Conservation (phyloP, 495 filamentous ascomycete species). For the Bacidia rubella region DNA sequence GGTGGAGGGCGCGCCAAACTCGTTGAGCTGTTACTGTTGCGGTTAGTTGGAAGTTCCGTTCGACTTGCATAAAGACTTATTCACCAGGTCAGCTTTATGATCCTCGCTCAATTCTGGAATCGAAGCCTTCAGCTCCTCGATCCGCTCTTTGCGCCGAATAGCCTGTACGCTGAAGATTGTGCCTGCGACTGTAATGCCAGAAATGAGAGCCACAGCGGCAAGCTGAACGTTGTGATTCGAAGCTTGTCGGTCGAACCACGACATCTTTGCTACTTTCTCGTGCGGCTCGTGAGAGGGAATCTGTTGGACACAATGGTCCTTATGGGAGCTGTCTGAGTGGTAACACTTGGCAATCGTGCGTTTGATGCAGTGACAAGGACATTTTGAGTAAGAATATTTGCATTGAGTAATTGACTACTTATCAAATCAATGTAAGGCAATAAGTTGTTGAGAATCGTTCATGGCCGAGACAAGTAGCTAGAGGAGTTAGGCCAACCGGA, state of each 20-base stretch:
- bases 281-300: neutral
- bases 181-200: slow-evolving; percentile 58
- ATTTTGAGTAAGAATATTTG: too few relatives aligned
- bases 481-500: too few relatives aligned
- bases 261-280: slow-evolving; percentile 34
- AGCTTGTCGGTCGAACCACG: slow-evolving; percentile 42
- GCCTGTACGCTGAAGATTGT: slow-evolving; percentile 61
- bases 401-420: too few relatives aligned
- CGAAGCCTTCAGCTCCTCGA: slow-evolving; percentile 56
- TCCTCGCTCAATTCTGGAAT: slow-evolving; percentile 44
- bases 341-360: too few relatives aligned
- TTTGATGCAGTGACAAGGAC: too few relatives aligned
- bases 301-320: too few relatives aligned
- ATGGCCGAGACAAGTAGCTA: too few relatives aligned
- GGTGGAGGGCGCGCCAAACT: slow-evolving; percentile 50
- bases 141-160: slow-evolving; percentile 44
- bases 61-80: neutral
- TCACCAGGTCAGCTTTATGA: slow-evolving; percentile 30
- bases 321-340: too few relatives aligned
- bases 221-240: slow-evolving; percentile 50
- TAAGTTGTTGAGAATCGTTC: too few relatives aligned
- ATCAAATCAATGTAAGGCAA: too few relatives aligned
- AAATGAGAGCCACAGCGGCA: slow-evolving; percentile 60
- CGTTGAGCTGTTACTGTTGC: slow-evolving; percentile 50
- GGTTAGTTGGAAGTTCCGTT: slow-evolving; percentile 19